Evolutionary conservation across 768 basidiomycete genomes (phyloP).

Genomic region (Boletus tomentosulus): DNA sequence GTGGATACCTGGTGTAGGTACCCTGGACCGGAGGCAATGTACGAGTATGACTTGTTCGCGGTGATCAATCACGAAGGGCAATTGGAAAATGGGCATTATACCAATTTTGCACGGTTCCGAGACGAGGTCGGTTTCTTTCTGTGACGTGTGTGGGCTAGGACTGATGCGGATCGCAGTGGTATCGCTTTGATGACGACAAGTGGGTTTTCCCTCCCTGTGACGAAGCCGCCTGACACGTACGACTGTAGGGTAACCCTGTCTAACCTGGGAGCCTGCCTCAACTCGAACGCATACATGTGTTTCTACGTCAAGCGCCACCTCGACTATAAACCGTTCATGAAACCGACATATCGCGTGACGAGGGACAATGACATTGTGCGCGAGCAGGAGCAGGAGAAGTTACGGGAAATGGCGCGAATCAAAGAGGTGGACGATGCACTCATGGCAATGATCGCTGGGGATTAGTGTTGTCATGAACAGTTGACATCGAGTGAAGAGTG

Average conservation of each 20-base stretch:
- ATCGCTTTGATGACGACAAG: slow-evolving; percentile 94
- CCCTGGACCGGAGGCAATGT: slow-evolving; percentile 63
- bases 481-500: not conserved
- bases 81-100: slow-evolving; percentile 94
- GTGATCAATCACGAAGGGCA: slow-evolving; percentile 95
- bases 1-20: slow-evolving; percentile 27
- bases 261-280: slow-evolving; percentile 61
- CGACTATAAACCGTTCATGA: slow-evolving; percentile 72
- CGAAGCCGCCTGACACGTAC: not conserved
- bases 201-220: slow-evolving; percentile 31
- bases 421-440: slow-evolving; percentile 65
- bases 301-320: slow-evolving; percentile 90
- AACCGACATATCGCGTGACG: slow-evolving; percentile 62
- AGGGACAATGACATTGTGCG: slow-evolving; percentile 63
- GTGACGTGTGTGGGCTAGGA: not conserved
- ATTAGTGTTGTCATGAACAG: slow-evolving; percentile 2
- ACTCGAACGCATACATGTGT: slow-evolving; percentile 86
- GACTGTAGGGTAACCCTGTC: slow-evolving; percentile 62
- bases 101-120: slow-evolving; percentile 76
- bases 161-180: slow-evolving; percentile 57
- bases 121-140: slow-evolving; percentile 63
- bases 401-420: slow-evolving; percentile 49
- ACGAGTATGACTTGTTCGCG: slow-evolving; percentile 87
- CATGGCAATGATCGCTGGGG: slow-evolving; percentile 40
- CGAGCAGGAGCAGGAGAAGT: slow-evolving; percentile 53